Evolutionary conservation across 257 asterid genomes (phyloP), one percentile per base, ranked within the genome.

Genomic region (Fraxinus anomala): DNA sequence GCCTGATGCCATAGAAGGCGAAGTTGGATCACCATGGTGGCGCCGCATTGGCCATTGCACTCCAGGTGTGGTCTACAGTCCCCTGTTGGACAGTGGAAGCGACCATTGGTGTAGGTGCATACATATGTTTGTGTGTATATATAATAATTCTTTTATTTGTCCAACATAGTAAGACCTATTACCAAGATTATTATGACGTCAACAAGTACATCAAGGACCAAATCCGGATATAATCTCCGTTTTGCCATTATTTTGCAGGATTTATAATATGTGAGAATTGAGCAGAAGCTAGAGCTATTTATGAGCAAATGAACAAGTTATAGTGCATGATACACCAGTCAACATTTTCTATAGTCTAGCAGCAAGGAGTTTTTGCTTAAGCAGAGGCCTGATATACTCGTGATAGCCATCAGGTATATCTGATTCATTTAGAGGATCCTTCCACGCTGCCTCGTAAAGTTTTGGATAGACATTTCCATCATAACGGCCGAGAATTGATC

Each of bases 381-480:
- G 89, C 85, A 93, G 68, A 33, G 98, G 99, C 87, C 86, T 87
- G 24, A 96, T 66, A 73, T 93, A 96, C 81, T 96, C 94, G 13
- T 89, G 90, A 82, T 87, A 93, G 73, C 99, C 98, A 68, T 91
- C 98, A 0, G 97, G 86, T n/a, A 96, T 28, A 33, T 80, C 92
- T 2, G 94, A 51, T 2, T 93, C 92, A 28, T 96, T 96, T 76
- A 96, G 70, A 8, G 99, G 98, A 80, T 93, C 97, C 84, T 91
- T 93, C 98, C 97, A 92, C 17, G 98, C 98, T 31, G 90, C 99
- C 81, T 90, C 96, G 11, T 93, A 96, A 36, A 96, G 97, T 68
- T 92, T 90, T 3, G 98, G 98, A 78, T 96, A 96, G 63, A 96
- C 99, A 69, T 96, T 93, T 39, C 99, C 99, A 49, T 96, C 99